Conservation (phyloP, 2,329 filamentous ascomycete genomes). For the Tolypocladium nubicola region DNA sequence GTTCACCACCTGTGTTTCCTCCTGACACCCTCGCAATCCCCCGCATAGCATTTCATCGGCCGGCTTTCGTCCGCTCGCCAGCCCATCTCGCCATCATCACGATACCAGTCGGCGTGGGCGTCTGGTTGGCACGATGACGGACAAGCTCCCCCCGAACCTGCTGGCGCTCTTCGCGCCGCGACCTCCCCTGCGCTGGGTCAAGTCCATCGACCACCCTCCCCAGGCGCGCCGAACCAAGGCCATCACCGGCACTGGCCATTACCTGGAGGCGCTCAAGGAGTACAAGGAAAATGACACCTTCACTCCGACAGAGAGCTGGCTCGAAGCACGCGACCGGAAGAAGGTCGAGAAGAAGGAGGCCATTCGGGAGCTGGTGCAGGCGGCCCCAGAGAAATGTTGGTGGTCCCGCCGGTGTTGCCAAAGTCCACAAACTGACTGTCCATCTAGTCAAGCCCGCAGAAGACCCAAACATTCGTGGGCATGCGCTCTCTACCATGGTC, state of each 20-base stretch:
- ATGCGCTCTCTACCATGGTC: constrained; percentile 92
- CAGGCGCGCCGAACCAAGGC: constrained; percentile 68
- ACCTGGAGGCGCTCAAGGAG: constrained; percentile 60
- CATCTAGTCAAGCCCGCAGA: constrained; percentile 64
- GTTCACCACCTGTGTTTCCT: neutral
- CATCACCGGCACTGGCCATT: constrained; percentile 65
- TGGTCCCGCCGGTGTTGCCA: neutral
- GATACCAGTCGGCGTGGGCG: constrained; percentile 1
- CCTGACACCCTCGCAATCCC: neutral
- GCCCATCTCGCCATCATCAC: neutral
- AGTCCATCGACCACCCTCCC: constrained; percentile 70
- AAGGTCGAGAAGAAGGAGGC: constrained; percentile 68
- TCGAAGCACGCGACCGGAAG: constrained; percentile 75
- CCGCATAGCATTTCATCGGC: neutral
- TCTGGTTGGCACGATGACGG: constrained; percentile 57
- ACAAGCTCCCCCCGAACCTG: constrained; percentile 88
- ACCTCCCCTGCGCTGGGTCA: constrained; percentile 81
- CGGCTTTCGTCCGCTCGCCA: neutral
- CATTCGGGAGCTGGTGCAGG: constrained; percentile 51
- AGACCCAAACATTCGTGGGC: constrained; percentile 81
- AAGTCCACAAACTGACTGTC: neutral
- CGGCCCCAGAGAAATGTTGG: constrained; percentile 54
- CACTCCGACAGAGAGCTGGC: constrained; percentile 81
- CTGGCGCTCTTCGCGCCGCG: constrained; percentile 91
- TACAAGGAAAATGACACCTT: constrained; percentile 73